phyloP scores from a whole-genome alignment of 805 yeast species.

The Ogataea pignaliae region DNA sequence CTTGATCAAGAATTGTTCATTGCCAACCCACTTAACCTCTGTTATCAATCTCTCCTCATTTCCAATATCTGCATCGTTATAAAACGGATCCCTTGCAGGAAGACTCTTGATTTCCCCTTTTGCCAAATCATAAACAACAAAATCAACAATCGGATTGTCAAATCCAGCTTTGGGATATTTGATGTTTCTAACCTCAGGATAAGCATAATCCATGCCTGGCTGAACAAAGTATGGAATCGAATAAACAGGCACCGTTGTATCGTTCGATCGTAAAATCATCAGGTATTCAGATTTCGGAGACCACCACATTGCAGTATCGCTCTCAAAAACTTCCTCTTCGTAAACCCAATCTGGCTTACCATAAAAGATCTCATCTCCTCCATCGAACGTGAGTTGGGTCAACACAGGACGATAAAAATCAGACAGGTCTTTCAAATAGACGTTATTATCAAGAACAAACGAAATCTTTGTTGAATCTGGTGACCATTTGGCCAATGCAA shows the following conservation, averaged over 20 bases:
- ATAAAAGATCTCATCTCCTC: slow-evolving; percentile 66
- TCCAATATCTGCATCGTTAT: slow-evolving; percentile 36
- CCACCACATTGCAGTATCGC: slow-evolving; percentile 82
- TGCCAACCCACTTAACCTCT: slow-evolving; percentile 70
- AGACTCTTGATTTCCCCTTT: slow-evolving; percentile 20
- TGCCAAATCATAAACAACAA: slow-evolving; percentile 41
- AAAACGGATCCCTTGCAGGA: slow-evolving; percentile 33
- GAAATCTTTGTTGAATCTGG: slow-evolving; percentile 67
- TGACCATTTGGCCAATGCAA: slow-evolving; percentile 61
- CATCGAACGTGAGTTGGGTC: slow-evolving; percentile 61
- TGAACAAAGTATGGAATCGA: slow-evolving; percentile 74
- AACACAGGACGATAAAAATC: slow-evolving; percentile 21
- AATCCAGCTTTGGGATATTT: slow-evolving; percentile 87
- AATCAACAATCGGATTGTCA: slow-evolving; percentile 62
- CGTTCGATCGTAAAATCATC: slow-evolving; percentile 65
- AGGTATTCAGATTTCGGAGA: slow-evolving; percentile 66
- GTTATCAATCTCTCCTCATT: slow-evolving; percentile 49
- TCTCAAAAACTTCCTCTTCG: slow-evolving; percentile 80
- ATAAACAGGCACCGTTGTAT: slow-evolving; percentile 66
- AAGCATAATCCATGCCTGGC: slow-evolving; percentile 32
- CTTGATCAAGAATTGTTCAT: slow-evolving; percentile 45
- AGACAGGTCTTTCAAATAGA: slow-evolving; percentile 47
- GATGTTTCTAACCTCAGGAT: slow-evolving; percentile 56
- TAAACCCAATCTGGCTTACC: slow-evolving; percentile 95
- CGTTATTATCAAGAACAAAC: slow-evolving; percentile 63